Evolutionary conservation across 2,329 filamentous ascomycete species (phyloP), one percentile per base, ranked within the genome.

Genomic region (Bipolaris zeicola): DNA sequence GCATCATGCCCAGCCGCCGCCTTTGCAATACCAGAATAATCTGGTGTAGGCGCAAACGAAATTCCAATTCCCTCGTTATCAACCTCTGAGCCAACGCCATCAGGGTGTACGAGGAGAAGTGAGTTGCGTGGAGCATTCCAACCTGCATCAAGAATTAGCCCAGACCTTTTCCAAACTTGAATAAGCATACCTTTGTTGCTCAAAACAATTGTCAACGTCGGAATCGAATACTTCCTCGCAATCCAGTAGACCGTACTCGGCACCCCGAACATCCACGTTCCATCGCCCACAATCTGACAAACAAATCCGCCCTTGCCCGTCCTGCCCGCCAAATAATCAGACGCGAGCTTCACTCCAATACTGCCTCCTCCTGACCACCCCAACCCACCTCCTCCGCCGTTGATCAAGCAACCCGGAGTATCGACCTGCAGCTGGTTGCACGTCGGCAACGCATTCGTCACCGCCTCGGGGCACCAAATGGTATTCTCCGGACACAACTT

Each of bases 361-460:
- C 89, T 87, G n/a, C 66, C 90, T 14, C 91, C 90, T 11, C 90
- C 90, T 10, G 87, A 90, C 90, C 90, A 94, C 1, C 90, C 90
- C 0, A 94, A 84, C 1, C 91, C 91, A 11, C 89, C 90, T 1
- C 89, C 90, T 1, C 90, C 90, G 70, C 90, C 93, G 72, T 92
- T 93, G 67, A 94, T 86, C 88, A 88, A 92, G 0, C 85, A 86
- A 0, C 89, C 89, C 0, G 90, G 90, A 0, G 85, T 69, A 0
- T 82, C 86, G 2, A 86, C 83, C 66, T 87, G 86, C 6, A 95
- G 77, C 62, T 92, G 89, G 63, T 95, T 42, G 39, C 39, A 42
- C 89, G 24, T 85, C 82, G 1, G 92, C 86, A 28, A 86, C 0
- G 87, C 87, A 56, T 90, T 86, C 0, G 91, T 95, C 0, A 95